Evolutionary conservation across 352 stramenopile species (phyloP).

Genomic region (Globisporangium acanthophoron): DNA sequence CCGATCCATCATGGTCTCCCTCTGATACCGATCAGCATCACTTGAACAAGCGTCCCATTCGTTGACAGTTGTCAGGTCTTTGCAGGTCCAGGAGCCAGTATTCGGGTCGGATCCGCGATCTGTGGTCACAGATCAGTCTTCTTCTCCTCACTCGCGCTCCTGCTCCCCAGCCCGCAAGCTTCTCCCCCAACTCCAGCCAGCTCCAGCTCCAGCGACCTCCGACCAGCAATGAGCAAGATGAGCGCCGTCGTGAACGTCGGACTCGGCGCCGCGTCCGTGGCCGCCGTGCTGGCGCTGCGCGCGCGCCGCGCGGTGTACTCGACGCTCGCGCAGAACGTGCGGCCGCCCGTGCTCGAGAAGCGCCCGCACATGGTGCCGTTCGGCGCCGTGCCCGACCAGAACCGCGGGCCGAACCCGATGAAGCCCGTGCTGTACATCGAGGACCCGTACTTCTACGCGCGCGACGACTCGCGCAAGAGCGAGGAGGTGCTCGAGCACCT

Average conservation of each 20-base stretch:
- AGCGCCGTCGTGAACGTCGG: constrained; percentile 39
- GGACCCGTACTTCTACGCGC: constrained; percentile 95
- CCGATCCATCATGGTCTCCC: neutral
- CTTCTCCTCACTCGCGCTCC: neutral
- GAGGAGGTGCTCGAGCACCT: constrained; percentile 91
- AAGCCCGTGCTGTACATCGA: constrained; percentile 86
- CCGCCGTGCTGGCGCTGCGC: constrained; percentile 55
- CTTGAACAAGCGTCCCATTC: neutral
- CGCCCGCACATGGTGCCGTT: constrained; percentile 80
- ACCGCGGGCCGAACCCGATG: constrained; percentile 84
- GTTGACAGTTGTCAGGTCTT: neutral
- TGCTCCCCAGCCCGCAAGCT: neutral
- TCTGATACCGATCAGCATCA: neutral
- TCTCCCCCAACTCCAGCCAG: neutral
- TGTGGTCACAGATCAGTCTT: neutral
- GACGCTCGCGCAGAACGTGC: constrained; percentile 29
- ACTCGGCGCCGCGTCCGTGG: constrained; percentile 44
- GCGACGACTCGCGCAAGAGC: constrained; percentile 91
- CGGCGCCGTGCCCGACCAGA: constrained; percentile 68
- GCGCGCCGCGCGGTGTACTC: constrained; percentile 59
- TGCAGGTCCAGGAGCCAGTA: neutral
- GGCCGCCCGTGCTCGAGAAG: constrained; percentile 62
- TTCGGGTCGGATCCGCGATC: neutral
- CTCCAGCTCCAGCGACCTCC: neutral
- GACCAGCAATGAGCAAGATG: constrained; percentile 41